Percentiles rank a stretch among this genome's conserved stretches.
Conservation (phyloP, 805 yeast genomes). For the Isabelozyma rhagii region DNA sequence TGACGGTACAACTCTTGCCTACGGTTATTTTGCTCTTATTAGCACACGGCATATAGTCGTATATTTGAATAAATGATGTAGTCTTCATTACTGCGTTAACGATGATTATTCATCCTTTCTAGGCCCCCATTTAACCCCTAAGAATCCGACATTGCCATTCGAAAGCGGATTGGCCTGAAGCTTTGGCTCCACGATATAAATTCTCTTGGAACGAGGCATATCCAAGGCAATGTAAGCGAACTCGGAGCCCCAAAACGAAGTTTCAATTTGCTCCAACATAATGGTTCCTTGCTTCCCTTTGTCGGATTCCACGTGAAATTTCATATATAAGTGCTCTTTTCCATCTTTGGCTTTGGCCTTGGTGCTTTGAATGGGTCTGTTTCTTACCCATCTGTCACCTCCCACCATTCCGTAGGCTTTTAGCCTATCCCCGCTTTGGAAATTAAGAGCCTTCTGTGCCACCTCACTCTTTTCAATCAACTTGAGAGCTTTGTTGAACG, state of each 20-base stretch:
- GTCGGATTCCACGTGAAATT: conserved; percentile 79
- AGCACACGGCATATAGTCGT: background rate
- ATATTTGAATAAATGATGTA: background rate
- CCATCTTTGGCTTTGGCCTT: conserved; percentile 72
- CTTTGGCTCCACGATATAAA: conserved; percentile 66
- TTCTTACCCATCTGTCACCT: conserved; percentile 80
- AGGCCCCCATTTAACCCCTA: conserved; percentile 88
- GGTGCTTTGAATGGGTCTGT: conserved; percentile 74
- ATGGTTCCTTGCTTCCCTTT: conserved; percentile 63
- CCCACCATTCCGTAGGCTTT: conserved; percentile 80
- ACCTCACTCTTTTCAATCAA: conserved; percentile 65
- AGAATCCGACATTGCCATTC: conserved; percentile 51
- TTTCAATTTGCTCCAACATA: conserved; percentile 76
- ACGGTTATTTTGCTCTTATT: background rate
- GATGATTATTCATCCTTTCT: conserved; percentile 40
- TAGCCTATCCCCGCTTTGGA: conserved; percentile 54
- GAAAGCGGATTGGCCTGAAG: conserved; percentile 41
- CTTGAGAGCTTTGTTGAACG: conserved; percentile 82
- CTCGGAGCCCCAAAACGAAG: conserved; percentile 61
- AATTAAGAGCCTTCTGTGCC: conserved; percentile 56
- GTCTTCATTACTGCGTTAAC: background rate
- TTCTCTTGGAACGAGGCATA: conserved; percentile 65
- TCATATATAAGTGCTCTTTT: conserved; percentile 76
- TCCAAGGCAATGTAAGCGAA: conserved; percentile 74
- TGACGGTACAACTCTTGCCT: background rate